Conservation (phyloP, 2,329 filamentous ascomycete species). For the Thielaviopsis populi region DNA sequence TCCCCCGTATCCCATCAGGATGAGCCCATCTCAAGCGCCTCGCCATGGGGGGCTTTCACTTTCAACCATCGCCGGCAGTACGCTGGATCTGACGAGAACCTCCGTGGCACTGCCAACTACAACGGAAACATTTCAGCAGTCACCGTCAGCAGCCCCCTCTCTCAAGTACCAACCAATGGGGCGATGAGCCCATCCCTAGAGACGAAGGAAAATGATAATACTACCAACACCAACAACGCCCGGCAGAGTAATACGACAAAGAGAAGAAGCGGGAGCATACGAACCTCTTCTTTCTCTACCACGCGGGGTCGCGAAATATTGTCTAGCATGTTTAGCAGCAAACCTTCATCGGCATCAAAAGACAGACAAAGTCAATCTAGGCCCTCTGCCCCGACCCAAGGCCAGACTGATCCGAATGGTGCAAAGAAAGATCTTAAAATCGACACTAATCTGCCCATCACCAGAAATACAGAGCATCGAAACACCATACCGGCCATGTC, state of each 20-base stretch:
- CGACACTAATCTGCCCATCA: not conserved
- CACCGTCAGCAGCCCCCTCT: not conserved
- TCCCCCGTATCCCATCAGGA: not conserved
- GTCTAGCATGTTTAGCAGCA: constrained; percentile 13
- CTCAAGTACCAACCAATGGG: not conserved
- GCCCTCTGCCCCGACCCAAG: not conserved
- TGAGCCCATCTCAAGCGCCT: not conserved
- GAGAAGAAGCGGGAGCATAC: not conserved
- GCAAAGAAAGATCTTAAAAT: not conserved
- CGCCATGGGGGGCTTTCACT: constrained; percentile 11
- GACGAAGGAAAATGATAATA: constrained; percentile 3
- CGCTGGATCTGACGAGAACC: not conserved
- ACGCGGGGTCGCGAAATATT: constrained; percentile 11
- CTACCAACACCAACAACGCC: not conserved
- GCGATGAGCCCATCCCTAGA: constrained; percentile 8
- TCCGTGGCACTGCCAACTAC: not conserved
- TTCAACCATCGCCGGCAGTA: constrained; percentile 6
- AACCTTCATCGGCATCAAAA: not conserved
- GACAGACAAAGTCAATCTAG: not conserved
- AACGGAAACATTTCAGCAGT: not conserved
- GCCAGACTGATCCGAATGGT: not conserved
- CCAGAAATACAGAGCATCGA: not conserved
- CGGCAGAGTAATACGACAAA: not conserved
- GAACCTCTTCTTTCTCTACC: not conserved
- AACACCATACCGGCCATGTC: not conserved